A percentile compares a stretch with the other conserved stretches of the same genome.
These are phyloP conservation scores for Cutaneotrichosporon sp. DNA, from an alignment of 1,284 basidiomycete species.

Conservation along the genomic window DNA sequence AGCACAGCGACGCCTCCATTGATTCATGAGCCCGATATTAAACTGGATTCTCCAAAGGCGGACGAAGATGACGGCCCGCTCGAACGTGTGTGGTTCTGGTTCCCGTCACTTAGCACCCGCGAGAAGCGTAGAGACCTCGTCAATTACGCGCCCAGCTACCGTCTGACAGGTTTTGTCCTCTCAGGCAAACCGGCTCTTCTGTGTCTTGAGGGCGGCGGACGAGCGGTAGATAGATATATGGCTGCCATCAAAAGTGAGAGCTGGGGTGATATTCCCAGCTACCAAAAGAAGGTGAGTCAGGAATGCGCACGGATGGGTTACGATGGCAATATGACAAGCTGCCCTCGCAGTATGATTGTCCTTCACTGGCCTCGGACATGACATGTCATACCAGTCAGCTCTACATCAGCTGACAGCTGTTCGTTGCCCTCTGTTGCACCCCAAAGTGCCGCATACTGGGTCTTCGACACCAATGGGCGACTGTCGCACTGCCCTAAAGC, in stretches of 20 bases:
- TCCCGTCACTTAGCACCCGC: slow-evolving; percentile 44
- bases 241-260: slow-evolving; percentile 48
- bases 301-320: neutral
- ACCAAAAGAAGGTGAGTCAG: slow-evolving; percentile 47
- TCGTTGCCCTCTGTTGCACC: no score
- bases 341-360: no score
- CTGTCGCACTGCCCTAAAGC: neutral
- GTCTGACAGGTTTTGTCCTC: slow-evolving; percentile 49
- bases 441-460: no score
- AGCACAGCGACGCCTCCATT: neutral
- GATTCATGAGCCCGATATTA: neutral
- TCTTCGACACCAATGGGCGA: neutral
- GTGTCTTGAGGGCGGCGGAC: slow-evolving; percentile 47
- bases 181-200: slow-evolving; percentile 50
- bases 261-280: slow-evolving; percentile 50
- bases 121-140: slow-evolving; percentile 49
- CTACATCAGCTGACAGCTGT: no score
- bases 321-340: no score
- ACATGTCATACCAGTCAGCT: no score
- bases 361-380: no score
- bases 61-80: slow-evolving; percentile 15
- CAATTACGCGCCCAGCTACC: slow-evolving; percentile 40
- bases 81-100: slow-evolving; percentile 48
- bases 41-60: neutral
- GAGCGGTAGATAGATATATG: slow-evolving; percentile 46